These are phyloP conservation scores for Nakazawaea peltata DNA, from an alignment of 805 yeast species.

Conservation along the genomic window DNA sequence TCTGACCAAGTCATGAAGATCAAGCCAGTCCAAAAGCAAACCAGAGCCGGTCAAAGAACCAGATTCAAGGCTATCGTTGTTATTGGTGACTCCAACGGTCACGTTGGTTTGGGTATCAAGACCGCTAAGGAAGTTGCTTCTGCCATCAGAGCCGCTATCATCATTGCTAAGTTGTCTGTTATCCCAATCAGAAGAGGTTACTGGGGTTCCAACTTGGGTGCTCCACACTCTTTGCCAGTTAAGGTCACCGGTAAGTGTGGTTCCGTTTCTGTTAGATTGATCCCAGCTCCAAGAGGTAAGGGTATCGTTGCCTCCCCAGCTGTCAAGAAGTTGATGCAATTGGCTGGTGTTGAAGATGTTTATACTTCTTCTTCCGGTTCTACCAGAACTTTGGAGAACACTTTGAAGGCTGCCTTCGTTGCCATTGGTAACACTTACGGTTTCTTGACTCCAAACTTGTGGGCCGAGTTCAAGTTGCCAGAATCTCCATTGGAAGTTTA, in stretches of 20 bases:
- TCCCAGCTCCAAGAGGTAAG: constrained; percentile 99
- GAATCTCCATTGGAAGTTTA: constrained; percentile 93
- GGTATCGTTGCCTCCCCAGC: constrained; percentile 99
- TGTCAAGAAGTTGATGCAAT: constrained; percentile 96
- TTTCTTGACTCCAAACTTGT: constrained; percentile 99
- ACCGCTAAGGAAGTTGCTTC: constrained; percentile 99
- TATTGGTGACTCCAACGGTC: constrained; percentile 99
- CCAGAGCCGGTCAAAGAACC: constrained; percentile 99
- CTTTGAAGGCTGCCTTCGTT: constrained; percentile 98
- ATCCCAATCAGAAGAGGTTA: constrained; percentile 99
- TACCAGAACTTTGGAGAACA: constrained; percentile 99
- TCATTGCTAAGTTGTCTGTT: constrained; percentile 97
- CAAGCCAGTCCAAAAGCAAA: constrained; percentile 99
- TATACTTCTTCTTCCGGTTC: constrained; percentile 98
- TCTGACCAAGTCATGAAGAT: constrained; percentile 99
- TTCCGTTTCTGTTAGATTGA: constrained; percentile 96
- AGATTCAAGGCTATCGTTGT: constrained; percentile 99
- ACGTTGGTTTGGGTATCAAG: constrained; percentile 99
- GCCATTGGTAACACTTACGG: constrained; percentile 99
- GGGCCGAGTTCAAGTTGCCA: constrained; percentile 80
- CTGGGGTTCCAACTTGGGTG: constrained; percentile 99
- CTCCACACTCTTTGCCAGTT: constrained; percentile 97
- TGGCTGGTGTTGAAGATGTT: constrained; percentile 99
- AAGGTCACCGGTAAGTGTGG: constrained; percentile 99
- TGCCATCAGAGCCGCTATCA: constrained; percentile 99